Evolutionary conservation across 345 rosid species (phyloP), one percentile per base, ranked within the genome.

Genomic region (Eucalyptus sideroxylon): DNA sequence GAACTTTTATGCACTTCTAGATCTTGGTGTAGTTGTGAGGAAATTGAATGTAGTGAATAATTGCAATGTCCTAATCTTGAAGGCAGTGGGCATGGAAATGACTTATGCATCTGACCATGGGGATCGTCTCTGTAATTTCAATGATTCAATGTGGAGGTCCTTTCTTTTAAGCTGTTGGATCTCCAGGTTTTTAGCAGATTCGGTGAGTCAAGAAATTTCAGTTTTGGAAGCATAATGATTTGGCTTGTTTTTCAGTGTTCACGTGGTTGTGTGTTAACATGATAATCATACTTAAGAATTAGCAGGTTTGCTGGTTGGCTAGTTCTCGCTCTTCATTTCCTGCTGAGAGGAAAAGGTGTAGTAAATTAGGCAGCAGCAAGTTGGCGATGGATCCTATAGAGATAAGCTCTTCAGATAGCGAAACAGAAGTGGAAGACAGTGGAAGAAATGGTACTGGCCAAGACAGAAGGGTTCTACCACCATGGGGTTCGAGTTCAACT

Each of bases 391-490:
- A 89, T 53, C 92, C 95, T 87, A 97, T 97, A 92, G 95, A 95
- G 81, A 96, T 97, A 59, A 96, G 98, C 92, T 97, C 99, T 34
- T 95, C 98, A 89, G 99, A 97, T 89, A 96, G 98, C 90, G 99
- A 96, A 14, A 87, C 88, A 7, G 97, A 94, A 88, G 80, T 93
- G 40, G 95, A 92, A 83, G 93, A 94, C 50, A 81, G 86, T 89
- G 50, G 83, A 82, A 90, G 89, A 44, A 40, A 51, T 88, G 89
- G 88, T 86, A 11, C 86, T 60, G 93, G 85, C 89, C 87, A 88
- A 47, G 90, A 87, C 89, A n/a, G 86, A 16, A 93, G 95, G 93
- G 83, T 90, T 90, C 95, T 92, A 89, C 96, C 95, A n/a, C 77
- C 83, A 16, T 93, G 95, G 94, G 92, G 88, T 56, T 55, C 34